Evolutionary conservation across 1,284 basidiomycete genomes (phyloP).

Genomic region (Jaminaea rosea): DNA sequence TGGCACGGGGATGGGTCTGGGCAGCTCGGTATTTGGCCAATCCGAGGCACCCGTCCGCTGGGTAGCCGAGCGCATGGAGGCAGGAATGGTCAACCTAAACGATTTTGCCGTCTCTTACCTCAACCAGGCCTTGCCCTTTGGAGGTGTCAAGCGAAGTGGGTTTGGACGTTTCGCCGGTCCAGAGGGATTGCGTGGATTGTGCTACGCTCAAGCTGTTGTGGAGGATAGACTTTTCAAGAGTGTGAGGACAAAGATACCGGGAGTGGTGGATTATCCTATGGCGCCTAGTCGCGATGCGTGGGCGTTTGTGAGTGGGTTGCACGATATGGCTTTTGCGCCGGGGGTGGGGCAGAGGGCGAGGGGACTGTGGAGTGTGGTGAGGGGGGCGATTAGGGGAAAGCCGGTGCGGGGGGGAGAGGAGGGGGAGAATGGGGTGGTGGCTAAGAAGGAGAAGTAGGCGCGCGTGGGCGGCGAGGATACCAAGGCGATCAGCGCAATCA

Average conservation of each 20-base stretch:
- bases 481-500: too few species aligned
- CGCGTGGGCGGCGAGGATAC: not conserved
- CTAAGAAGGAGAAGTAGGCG: not conserved
- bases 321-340: not conserved
- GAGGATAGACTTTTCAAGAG: conserved; percentile 72
- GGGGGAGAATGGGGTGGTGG: not conserved
- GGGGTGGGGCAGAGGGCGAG: not conserved
- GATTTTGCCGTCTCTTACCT: conserved; percentile 74
- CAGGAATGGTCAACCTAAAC: conserved; percentile 94
- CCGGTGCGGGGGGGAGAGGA: not conserved
- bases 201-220: conserved; percentile 76
- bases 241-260: conserved; percentile 74
- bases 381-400: not conserved
- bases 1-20: conserved; percentile 79
- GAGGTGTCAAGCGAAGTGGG: conserved; percentile 64
- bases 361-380: not conserved
- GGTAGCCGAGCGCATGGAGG: conserved; percentile 69
- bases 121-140: conserved; percentile 89
- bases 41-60: conserved; percentile 64
- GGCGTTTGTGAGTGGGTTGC: not conserved
- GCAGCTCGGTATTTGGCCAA: conserved; percentile 86
- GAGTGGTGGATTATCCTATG: conserved; percentile 46
- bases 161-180: conserved; percentile 55
- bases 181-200: conserved; percentile 78
- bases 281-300: conserved; percentile 7